Evolutionary conservation across 208 protist genomes (phyloP).

Genomic region (Tetramitus jugosus): DNA sequence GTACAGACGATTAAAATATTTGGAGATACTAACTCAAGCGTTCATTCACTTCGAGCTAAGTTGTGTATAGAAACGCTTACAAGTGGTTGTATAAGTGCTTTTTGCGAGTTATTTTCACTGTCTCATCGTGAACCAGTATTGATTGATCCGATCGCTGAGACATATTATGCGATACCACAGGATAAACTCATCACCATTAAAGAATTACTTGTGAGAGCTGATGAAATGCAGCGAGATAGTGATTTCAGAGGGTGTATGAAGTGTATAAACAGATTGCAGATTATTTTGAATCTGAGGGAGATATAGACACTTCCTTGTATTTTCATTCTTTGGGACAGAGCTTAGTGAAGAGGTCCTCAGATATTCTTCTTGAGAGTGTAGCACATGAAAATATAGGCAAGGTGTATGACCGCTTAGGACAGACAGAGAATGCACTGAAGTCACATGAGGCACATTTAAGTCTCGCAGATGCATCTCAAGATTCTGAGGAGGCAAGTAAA

Average conservation of each 20-base stretch:
- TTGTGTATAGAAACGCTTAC: conserved; percentile 1
- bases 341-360: conserved; percentile 1
- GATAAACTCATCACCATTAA: neutral
- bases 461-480: conserved; percentile 50
- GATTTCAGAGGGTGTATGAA: neutral
- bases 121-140: conserved; percentile 8
- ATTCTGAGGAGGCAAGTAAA: conserved; percentile 41
- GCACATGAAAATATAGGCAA: conserved; percentile 23
- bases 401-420: conserved; percentile 50
- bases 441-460: conserved; percentile 57
- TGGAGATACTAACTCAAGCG: neutral
- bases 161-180: neutral
- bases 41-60: neutral
- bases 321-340: neutral
- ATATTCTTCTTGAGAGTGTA: conserved; percentile 1
- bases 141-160: neutral
- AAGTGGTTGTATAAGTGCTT: conserved; percentile 2
- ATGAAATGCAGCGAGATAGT: neutral
- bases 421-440: conserved; percentile 46
- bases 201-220: neutral
- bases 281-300: conserved; percentile 14
- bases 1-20: neutral
- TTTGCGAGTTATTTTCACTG: conserved; percentile 2
- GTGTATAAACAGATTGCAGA: conserved; percentile 21
- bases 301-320: neutral